Evolutionary conservation across 148 eudicot species (phyloP).

Genomic region (Simmondsia chinensis): DNA sequence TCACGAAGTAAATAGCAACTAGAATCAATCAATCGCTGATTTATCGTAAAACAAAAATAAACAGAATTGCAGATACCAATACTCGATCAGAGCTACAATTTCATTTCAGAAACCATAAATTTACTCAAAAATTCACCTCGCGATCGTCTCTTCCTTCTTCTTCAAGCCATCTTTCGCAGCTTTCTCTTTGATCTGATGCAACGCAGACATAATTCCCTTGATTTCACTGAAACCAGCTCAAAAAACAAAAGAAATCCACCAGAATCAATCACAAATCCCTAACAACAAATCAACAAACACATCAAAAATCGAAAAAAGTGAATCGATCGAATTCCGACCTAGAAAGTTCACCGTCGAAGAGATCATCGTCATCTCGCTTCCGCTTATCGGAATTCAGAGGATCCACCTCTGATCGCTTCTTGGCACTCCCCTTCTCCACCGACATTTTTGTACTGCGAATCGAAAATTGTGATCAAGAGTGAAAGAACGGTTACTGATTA

Average conservation of each 20-base stretch:
- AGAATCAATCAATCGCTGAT: no score
- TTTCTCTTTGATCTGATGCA: conserved; percentile 69
- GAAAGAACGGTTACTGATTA: no score
- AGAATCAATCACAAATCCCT: not conserved
- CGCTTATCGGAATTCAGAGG: conserved; percentile 29
- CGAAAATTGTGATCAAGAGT: no score
- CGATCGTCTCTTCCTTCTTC: conserved; percentile 86
- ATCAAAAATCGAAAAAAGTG: not conserved
- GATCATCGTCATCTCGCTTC: conserved; percentile 40
- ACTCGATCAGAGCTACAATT: not conserved
- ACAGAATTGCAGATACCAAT: not conserved
- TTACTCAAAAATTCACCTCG: conserved; percentile 36
- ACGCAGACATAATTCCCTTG: conserved; percentile 69
- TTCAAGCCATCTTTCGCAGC: conserved; percentile 76
- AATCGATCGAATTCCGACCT: conserved; percentile 17
- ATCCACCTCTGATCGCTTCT: conserved; percentile 33
- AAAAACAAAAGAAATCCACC: not conserved
- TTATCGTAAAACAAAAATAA: no score
- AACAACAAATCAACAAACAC: not conserved
- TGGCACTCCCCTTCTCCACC: conserved; percentile 32
- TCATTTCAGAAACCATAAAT: not conserved
- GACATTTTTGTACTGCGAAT: no score
- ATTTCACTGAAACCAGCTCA: conserved; percentile 52
- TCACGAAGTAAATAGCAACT: no score
- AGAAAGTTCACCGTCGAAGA: conserved; percentile 54